These are phyloP conservation scores for Triglochin maritima DNA, from an alignment of 106 monocot genomes.

Conservation along the genomic window DNA sequence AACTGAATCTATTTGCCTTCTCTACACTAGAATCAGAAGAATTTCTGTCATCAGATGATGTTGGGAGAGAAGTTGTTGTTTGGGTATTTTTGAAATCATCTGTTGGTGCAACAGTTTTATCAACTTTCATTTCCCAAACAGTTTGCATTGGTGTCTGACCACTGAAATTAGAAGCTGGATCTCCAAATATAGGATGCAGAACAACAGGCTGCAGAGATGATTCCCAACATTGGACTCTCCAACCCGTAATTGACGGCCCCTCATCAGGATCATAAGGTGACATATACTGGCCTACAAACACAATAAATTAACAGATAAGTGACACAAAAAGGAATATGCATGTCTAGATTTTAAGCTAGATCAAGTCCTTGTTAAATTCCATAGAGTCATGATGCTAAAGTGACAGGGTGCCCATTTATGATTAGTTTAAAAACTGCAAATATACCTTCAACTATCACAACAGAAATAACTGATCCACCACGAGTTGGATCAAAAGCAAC, in stretches of 20 bases:
- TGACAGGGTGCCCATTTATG: not conserved
- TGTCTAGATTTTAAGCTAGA: too few relatives aligned
- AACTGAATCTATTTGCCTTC: conserved; percentile 60
- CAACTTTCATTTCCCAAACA: conserved; percentile 81
- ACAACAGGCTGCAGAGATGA: conserved; percentile 95
- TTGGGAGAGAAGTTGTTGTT: conserved; percentile 25
- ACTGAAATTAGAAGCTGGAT: conserved; percentile 71
- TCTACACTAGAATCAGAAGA: conserved; percentile 86
- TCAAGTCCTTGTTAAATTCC: not conserved
- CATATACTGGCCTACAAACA: conserved; percentile 87
- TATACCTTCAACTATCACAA: conserved; percentile 99
- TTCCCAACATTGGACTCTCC: conserved; percentile 99
- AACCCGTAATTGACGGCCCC: conserved; percentile 98
- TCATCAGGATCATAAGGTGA: conserved; percentile 99
- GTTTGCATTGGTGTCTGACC: conserved; percentile 98
- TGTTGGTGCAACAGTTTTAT: conserved; percentile 92
- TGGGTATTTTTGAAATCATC: conserved; percentile 67
- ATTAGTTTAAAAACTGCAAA: not conserved
- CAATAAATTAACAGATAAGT: not conserved
- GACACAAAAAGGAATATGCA: too few relatives aligned
- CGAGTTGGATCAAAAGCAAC: conserved; percentile 98
- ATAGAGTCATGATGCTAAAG: not conserved
- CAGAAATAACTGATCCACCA: conserved; percentile 89
- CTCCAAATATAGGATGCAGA: conserved; percentile 98
- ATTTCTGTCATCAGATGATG: conserved; percentile 61